Evolutionary conservation across 345 rosid genomes (phyloP), one percentile per base, ranked within the genome.

Genomic region (Jatropha curcas): DNA sequence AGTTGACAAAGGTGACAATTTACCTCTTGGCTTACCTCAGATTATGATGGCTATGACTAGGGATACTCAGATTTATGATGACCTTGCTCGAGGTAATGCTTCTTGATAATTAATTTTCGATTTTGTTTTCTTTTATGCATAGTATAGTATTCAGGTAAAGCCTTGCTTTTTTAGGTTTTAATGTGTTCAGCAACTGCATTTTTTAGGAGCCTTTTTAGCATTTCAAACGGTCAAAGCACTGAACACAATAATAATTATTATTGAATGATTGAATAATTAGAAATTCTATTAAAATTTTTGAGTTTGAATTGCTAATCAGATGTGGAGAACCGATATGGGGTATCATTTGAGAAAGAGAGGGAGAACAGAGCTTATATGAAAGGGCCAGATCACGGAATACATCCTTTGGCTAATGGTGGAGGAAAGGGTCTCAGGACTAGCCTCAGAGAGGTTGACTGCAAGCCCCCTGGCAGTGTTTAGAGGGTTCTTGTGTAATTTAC

Each of bases 11-110:
- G 97, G 95, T 13, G 86, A 92, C 65, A 76, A 78, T 68, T 86
- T 94, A 33, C 97, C 97, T 13, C 74, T 88, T n/a, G 96, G 96
- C 0, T 52, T 90, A 31, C 94, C 96, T 17, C 91, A 89, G 63
- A 14, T 90, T 37, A 92, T 94, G 97, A 77, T 90, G 90, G 81
- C 97, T 27, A 66, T 90, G 1, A 90, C 94, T 24, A 66, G 86
- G 17, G 93, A 90, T 2, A 88, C 91, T 2, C 93, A 94, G 78
- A 88, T 91, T 27, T 72, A 84, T 7, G 86, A 88, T 0, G 74
- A 84, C 20, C 86, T 89, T 55, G 76, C 81, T 31, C 30, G 25
- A 22, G 86, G 90, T 88, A 80, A 45, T 10, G 9, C 9, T 37
- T 0, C 41, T 17, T 34, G 64, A 5, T 12, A 48, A 22, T 5